Conservation (phyloP, 352 stramenopile species). For the Pythium graminicola region DNA sequence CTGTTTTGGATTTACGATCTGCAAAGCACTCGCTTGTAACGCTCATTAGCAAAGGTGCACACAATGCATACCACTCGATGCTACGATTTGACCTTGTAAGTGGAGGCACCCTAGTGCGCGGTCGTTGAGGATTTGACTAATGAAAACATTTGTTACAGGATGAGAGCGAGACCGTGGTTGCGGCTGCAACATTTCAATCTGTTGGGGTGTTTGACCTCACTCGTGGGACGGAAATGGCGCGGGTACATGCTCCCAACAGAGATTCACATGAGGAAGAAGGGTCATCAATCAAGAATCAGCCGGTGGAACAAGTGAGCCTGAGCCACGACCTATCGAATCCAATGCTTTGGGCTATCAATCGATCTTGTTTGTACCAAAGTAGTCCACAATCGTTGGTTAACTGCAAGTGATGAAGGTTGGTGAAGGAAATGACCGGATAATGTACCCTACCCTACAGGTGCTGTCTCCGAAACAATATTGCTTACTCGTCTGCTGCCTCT, state of each 20-base stretch:
- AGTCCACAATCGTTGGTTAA: neutral
- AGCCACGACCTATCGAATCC: neutral
- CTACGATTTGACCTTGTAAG: slow-evolving; percentile 15
- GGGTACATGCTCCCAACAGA: neutral
- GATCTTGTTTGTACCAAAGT: neutral
- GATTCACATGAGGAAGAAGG: neutral
- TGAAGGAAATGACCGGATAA: too few relatives aligned
- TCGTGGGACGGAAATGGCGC: neutral
- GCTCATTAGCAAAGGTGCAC: neutral
- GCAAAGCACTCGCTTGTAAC: neutral
- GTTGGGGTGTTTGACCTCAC: slow-evolving; percentile 2
- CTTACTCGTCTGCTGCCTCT: slow-evolving; percentile 39
- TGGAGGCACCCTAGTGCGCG: too few relatives aligned
- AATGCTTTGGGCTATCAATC: neutral
- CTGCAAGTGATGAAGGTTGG: too few relatives aligned
- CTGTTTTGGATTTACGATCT: slow-evolving; percentile 38
- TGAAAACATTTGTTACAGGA: too few relatives aligned
- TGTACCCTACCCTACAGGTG: neutral
- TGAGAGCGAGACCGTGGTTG: slow-evolving; percentile 7
- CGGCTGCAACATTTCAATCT: neutral
- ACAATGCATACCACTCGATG: slow-evolving; percentile 12
- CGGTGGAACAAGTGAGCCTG: neutral
- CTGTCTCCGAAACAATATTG: neutral
- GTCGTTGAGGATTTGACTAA: too few relatives aligned
- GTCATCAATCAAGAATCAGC: neutral